Evolutionary conservation across 2,329 filamentous ascomycete genomes (phyloP), one percentile per base, ranked within the genome.

Genomic region (Bipolaris victoriae): DNA sequence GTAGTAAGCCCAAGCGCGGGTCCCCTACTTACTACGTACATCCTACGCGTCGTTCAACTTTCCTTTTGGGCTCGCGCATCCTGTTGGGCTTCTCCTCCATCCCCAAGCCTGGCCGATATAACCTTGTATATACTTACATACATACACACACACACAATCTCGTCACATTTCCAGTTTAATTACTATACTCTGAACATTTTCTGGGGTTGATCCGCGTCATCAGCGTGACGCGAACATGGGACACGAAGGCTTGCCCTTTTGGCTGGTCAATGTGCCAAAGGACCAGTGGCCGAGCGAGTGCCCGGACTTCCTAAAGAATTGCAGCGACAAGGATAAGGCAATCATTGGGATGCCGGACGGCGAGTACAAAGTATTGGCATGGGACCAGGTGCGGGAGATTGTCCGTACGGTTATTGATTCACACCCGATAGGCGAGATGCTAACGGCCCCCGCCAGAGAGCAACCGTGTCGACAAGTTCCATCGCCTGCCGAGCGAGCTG

Each of bases 181-280:
- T 29, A 4, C 26, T 29, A 29, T 29, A 29, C 26, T 29, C 9
- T 29, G 26, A 29, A 9, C 26, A 10, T 29, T 29, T 36, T 39
- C 15, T 54, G 16, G 22, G 20, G 35, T 31, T 43, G 44, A 44
- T 35, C 53, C 37, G 36, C 24, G 39, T 41, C 31, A 36, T 37
- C 55, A 44, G 13, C 29, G 45, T 39, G 7, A 39, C 20, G 37
- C 52, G 24, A 41, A 35, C 11, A 61, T 61, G 58, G 52, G 52
- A 11, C 40, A 55, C 45, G 55, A 59, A 16, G 56, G 52, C 41
- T 61, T 83, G 22, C 88, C 89, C 0, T 96, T 89, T 80, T 97
- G 92, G 92, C 89, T 94, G 61, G 83, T 90, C 76, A 97, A 97
- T 75, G 79, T 96, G 15, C 86, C 90, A 0, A 77, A 79, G 35